Base-by-base conservation (phyloP, 1,284 basidiomycete genomes). In the Melampsora americana region DNA sequence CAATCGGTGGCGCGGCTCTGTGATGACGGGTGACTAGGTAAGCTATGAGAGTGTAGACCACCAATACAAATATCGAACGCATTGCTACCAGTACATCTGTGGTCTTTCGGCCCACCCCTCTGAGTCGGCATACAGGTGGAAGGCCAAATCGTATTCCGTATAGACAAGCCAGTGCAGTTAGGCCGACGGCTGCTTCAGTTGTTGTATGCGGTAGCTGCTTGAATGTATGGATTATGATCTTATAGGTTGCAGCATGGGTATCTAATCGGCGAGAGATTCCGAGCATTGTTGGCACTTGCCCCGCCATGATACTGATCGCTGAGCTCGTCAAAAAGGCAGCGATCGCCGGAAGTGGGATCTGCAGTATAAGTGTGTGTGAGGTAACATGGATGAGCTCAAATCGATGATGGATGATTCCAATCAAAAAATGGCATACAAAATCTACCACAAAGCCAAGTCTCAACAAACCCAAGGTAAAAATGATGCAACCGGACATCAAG, bases 171-270 rank as follows among this genome's bases (percentile, higher is more conserved):
- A 95, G 87, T 3, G 90, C 92, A 26, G 89, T 85, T 4, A 97
- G 83, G 77, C 95, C 95, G 83, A 92, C 95, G 0, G 95, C 94
- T 0, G 95, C 94, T 82, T 98, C 93, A 77, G 91, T 85, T 62
- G 84, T 86, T 2, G 90, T 89, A 39, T 85, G 79, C 0, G 88
- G 89, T 56, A 99, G 85, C 74, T 90, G 87, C 84, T 94, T 95
- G 79, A 98, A 85, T 1, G 91, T 92, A 83, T 97, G 90, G 84
- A 98, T 97, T 81, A 94, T 89, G 80, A 98, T 92, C 77, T 86
- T 81, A 85, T 92, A 99, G 0, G 93, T 92, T 2, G 91, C 85
- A 6, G 88, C 92, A 68, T 92, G 89, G 23, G 93, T 95, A 80
- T 82, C 87, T 82, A 95, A 92, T 30, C 89, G 89, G 77, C 83